Percentiles rank a stretch among this genome's conserved stretches.
phyloP scores from a whole-genome alignment of 2,329 filamentous ascomycete genomes.

The Phoma sp. region DNA sequence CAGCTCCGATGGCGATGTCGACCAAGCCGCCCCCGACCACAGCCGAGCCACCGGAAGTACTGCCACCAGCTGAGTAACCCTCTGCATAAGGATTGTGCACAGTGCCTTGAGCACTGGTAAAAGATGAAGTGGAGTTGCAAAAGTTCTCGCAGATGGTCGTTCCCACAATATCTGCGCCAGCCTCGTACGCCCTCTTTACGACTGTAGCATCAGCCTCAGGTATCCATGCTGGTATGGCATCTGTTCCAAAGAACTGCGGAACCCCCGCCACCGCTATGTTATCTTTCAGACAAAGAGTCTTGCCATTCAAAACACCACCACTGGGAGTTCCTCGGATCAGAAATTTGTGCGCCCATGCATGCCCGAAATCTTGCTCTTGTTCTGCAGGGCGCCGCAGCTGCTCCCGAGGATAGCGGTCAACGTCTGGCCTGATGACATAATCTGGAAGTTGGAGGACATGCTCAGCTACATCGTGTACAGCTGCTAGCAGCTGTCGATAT shows the following conservation, averaged over 20 bases:
- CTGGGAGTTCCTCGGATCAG: constrained; percentile 48
- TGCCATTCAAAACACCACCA: constrained; percentile 38
- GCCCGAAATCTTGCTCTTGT: constrained; percentile 47
- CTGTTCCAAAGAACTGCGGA: constrained; percentile 60
- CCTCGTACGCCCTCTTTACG: constrained; percentile 58
- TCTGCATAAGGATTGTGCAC: constrained; percentile 52
- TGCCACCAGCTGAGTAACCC: constrained; percentile 57
- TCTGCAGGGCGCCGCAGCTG: constrained; percentile 49
- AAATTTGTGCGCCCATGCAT: constrained; percentile 60
- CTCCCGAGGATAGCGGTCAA: constrained; percentile 54
- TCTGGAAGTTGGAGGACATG: constrained; percentile 54
- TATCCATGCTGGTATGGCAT: constrained; percentile 56
- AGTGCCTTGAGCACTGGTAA: constrained; percentile 51
- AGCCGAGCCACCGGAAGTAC: constrained; percentile 51
- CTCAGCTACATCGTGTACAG: constrained; percentile 59
- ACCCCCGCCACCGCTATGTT: constrained; percentile 62
- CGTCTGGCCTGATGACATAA: constrained; percentile 53
- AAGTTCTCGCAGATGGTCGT: constrained; percentile 62
- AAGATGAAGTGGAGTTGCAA: constrained; percentile 57
- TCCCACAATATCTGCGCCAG: constrained; percentile 58
- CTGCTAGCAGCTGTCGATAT: constrained; percentile 57
- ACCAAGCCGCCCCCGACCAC: constrained; percentile 51
- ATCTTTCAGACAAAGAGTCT: constrained; percentile 60
- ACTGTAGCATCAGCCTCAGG: constrained; percentile 61
- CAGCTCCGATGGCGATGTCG: constrained; percentile 48